Base-by-base conservation (phyloP, 139 green algal genomes). In the Nannochloris sp. region DNA sequence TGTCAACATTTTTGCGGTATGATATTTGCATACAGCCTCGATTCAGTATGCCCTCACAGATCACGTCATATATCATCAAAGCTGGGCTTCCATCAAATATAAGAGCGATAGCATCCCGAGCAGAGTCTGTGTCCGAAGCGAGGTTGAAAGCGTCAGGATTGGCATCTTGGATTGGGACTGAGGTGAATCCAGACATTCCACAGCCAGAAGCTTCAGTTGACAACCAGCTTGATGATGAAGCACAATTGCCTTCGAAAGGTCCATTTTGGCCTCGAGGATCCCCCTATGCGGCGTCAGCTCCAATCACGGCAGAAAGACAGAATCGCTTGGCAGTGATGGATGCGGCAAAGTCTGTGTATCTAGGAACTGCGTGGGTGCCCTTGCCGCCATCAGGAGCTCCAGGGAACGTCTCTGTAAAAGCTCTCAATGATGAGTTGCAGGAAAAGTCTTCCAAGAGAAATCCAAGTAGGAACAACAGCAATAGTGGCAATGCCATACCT, bases 11-110 rank as follows among this genome's bases (percentile, higher is more conserved):
- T 49, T 66, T 85, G 49, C 66, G 76, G 25, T 85, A 83, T 33
- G 75, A 85, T 45, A 67, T 81, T 55, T 66, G 26, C 16, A 43
- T 79, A 4, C 61, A 68, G 56, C 79, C 79, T 11, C 60, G 64
- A 28, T 45, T 70, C 51, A 48, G 62, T 20, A 56, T 85, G 43
- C 75, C 79, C 17, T 63, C 59, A 23, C 30, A 67, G 1, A 55
- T 85, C 20, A 63, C 81, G n/a, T 64, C 62, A n/a, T 66, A 72
- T 31, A 65, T 85, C 1, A 61, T 85, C 16, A 61, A 67, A 5
- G 63, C 71, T 8, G 79, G 79, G 6, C 69, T 85, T 43, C 79
- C 79, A 11, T 69, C 69, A 40, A 85, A 85, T 71, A 65, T 85
- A 11, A 48, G 36, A 2, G 79, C 79, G 0, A 40, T 85, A 26